Evolutionary conservation across 1,139 yeast genomes (phyloP).

Genomic region (Pneumocystis murina): DNA sequence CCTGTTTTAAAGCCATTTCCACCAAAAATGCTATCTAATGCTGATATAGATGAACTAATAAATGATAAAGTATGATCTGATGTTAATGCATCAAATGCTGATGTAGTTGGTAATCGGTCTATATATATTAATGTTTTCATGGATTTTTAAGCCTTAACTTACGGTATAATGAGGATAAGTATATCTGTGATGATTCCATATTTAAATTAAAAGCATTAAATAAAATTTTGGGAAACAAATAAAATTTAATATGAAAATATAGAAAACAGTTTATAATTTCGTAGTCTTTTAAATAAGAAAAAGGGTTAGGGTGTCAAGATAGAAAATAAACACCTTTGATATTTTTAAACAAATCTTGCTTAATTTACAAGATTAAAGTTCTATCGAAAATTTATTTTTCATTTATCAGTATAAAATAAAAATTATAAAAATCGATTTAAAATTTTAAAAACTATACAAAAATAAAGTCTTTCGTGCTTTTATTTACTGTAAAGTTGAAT

Average conservation of each 20-base stretch:
- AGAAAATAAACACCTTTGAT: too few relatives aligned
- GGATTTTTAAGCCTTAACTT: background rate
- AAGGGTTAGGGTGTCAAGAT: too few relatives aligned
- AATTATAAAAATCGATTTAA: too few relatives aligned
- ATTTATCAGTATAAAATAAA: too few relatives aligned
- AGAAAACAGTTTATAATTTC: background rate
- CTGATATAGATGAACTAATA: background rate
- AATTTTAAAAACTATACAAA: too few relatives aligned
- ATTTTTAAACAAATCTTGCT: too few relatives aligned
- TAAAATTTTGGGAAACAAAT: background rate
- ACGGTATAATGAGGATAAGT: background rate
- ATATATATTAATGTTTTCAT: background rate
- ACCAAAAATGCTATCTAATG: conserved; percentile 2
- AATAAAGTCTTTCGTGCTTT: too few relatives aligned
- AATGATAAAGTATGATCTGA: background rate
- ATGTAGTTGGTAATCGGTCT: background rate
- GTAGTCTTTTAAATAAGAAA: background rate
- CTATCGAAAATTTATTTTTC: too few relatives aligned
- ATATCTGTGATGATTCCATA: background rate
- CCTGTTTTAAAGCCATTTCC: conserved; percentile 7
- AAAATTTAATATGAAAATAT: background rate
- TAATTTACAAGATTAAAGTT: too few relatives aligned
- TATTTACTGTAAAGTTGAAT: too few relatives aligned
- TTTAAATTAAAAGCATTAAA: background rate
- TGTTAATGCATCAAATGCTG: background rate